phyloP scores from a whole-genome alignment of 208 protist species.

The Tritrichomonas musculus region DNA sequence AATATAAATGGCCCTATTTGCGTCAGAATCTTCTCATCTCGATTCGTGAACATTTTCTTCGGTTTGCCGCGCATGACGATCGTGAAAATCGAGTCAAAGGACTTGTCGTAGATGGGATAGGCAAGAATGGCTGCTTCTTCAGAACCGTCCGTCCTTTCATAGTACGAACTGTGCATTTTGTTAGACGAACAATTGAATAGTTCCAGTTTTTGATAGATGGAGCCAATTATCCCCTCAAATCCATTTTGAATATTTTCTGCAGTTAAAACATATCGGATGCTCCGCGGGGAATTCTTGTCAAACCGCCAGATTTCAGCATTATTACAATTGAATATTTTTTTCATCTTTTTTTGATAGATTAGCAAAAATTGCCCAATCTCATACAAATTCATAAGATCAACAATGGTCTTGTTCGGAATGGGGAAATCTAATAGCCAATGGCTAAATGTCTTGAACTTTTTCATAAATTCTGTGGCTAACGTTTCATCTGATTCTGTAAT shows the following conservation, averaged over 20 bases:
- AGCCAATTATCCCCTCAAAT: background rate
- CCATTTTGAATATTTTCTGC: background rate
- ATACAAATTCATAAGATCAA: background rate
- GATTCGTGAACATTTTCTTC: background rate
- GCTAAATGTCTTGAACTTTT: background rate
- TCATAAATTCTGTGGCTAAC: background rate
- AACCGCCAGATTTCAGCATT: background rate
- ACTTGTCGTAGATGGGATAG: background rate
- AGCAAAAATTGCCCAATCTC: background rate
- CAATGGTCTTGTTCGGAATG: background rate
- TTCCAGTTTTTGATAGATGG: background rate
- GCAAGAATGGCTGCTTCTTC: background rate
- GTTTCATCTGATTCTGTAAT: background rate
- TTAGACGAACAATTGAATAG: background rate
- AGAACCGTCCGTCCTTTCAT: background rate
- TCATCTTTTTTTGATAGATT: background rate
- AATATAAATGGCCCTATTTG: background rate
- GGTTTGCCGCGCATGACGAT: background rate
- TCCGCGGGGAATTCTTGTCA: background rate
- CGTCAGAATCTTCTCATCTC: background rate
- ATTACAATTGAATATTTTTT: background rate
- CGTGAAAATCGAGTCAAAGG: background rate
- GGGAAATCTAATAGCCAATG: background rate
- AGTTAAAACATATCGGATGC: background rate
- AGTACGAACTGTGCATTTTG: background rate